Conservation (phyloP, 1,139 yeast species). For the Geotrichum aggregatum region DNA sequence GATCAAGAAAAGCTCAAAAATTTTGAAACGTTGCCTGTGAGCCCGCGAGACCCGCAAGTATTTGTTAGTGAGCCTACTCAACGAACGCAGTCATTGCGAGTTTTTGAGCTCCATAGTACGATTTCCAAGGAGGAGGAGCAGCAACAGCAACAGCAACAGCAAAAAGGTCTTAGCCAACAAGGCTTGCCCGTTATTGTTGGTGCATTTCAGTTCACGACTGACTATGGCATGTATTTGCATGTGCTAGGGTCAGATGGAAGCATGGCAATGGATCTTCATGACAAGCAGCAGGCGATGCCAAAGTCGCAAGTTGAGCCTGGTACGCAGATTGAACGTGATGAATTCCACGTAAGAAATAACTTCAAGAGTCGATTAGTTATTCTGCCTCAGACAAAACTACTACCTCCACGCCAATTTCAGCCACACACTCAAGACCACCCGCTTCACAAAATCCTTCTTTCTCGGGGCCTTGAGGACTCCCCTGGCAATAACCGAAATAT, state of each 20-base stretch:
- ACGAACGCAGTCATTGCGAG: constrained; percentile 16
- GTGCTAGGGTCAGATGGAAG: constrained; percentile 8
- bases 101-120: constrained; percentile 8
- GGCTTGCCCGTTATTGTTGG: constrained; percentile 2
- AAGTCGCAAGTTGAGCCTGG: no score
- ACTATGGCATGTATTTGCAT: constrained; percentile 17
- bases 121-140: no score
- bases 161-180: background rate
- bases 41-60: constrained; percentile 1
- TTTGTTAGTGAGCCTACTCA: constrained; percentile 12
- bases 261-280: constrained; percentile 10
- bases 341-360: no score
- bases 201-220: constrained; percentile 13
- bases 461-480: constrained; percentile 5
- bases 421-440: background rate
- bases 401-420: no score
- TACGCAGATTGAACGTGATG: no score
- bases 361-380: no score
- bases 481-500: background rate
- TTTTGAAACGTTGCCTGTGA: constrained; percentile 9
- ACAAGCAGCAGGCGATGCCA: background rate
- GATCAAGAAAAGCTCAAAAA: background rate
- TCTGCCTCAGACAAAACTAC: no score
- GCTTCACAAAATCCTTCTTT: background rate
- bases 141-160: background rate